phyloP scores from a whole-genome alignment of 1,284 basidiomycete genomes.

The Cystobasidiaceae sp. region DNA sequence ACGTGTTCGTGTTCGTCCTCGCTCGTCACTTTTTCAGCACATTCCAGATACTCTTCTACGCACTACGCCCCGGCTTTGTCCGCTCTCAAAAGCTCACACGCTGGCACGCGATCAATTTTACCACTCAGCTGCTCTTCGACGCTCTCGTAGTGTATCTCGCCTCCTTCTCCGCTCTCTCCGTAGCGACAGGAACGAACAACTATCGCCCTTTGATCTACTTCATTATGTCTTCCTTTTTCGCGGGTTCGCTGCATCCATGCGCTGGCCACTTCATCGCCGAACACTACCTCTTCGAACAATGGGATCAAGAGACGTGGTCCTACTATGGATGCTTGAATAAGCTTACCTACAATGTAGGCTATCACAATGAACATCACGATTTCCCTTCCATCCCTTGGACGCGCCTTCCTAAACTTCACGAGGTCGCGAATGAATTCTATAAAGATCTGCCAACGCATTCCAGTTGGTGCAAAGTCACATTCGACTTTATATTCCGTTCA shows the following conservation, averaged over 20 bases:
- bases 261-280: constrained; percentile 92
- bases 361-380: constrained; percentile 99
- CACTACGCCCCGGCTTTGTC: constrained; percentile 90
- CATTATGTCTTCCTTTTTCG: constrained; percentile 83
- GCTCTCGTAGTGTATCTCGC: constrained; percentile 62
- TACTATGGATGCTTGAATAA: constrained; percentile 92
- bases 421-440: constrained; percentile 88
- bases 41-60: constrained; percentile 98
- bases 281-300: constrained; percentile 86
- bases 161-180: neutral
- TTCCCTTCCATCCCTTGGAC: constrained; percentile 94
- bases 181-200: neutral
- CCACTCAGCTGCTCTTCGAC: constrained; percentile 67
- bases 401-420: constrained; percentile 73
- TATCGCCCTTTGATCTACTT: constrained; percentile 66
- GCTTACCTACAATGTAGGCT: constrained; percentile 95
- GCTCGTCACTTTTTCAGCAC: constrained; percentile 56
- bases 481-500: constrained; percentile 85
- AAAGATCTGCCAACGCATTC: constrained; percentile 78
- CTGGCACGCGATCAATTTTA: constrained; percentile 80
- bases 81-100: constrained; percentile 70
- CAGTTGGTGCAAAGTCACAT: constrained; percentile 89
- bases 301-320: constrained; percentile 87
- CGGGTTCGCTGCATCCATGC: constrained; percentile 88
- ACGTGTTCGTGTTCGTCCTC: too few relatives aligned